Evolutionary conservation across 768 basidiomycete genomes (phyloP), one percentile per base, ranked within the genome.

Genomic region (Dioszegia hungarica): DNA sequence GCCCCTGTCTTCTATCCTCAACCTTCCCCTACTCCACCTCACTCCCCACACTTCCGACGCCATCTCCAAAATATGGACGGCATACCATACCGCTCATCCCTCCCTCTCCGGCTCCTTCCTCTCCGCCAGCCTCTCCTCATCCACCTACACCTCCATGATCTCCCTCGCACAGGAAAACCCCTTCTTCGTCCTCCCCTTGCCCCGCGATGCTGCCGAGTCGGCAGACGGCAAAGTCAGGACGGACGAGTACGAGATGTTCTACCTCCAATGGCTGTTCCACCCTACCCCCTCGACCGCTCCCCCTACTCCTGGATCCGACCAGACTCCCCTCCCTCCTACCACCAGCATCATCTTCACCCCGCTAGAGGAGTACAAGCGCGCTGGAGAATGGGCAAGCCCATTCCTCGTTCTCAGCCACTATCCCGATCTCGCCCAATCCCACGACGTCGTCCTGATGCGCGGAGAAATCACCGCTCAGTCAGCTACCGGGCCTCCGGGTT

Each of bases 271-370:
- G 94, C 81, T 81, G 36, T 87, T 94, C 74, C 86, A 94, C 70
- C 83, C 82, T 6, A 77, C 83, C 0, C 89, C 90, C 0, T 75
- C 80, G 4, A 86, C 88, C 5, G 37, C 57, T 44, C 76, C 79
- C 1, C 49, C 49, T 3, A 70, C 79, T n/a, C 70, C 64, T 15
- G 50, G 46, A 1, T 43, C 46, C 76, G 79, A 37, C 55, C 65
- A 28, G 79, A 36, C 66, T 77, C 62, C 63, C 83, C 84, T 72
- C 62, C 78, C 41, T 73, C 78, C 57, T 72, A 68, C 66, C 5
- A 84, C 91, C 5, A 92, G 91, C 0, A 81, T 94, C 50, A 80
- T 98, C 33, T 94, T 94, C 79, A 92, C 95, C 0, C 89, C 93
- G 1, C 80, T 98, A 39, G 86, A 88, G 63, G 94, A 97, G 78